Base-by-base conservation (phyloP, 2,329 filamentous ascomycete species). In the Epichloe sp. region DNA sequence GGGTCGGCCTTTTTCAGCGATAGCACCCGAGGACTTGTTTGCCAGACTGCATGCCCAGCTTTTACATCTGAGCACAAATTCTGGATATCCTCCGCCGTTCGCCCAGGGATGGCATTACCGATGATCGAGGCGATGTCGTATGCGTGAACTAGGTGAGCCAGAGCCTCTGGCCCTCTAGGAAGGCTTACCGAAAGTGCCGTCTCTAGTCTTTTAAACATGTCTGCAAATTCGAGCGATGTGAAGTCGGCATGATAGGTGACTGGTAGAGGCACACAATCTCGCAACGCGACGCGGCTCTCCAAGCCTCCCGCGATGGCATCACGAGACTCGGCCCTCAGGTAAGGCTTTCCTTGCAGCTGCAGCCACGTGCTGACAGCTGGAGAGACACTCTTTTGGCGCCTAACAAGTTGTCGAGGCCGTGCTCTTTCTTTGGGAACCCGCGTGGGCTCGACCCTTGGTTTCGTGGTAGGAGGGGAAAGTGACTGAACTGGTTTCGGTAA, bases 231-330 rank as follows among this genome's bases (percentile, higher is more conserved):
- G 1, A 65, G 60, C 0, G 53, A 43, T 0, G 64, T 63, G 42
- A 77, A 76, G 56, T 76, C 75, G 6, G 74, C 71, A 53, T 77
- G 75, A 17, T 73, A 57, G n/a, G 49, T 42, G 14, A 52, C 10
- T 8, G 54, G 54, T 12, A 52, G 38, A 34, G 50, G 42, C 21
- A 53, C 19, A 7, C 49, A 42, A 17, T 54, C 50, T 10, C 19
- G 49, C 40, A 41, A 35, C 4, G 46, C 51, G 36, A 59, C 17
- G 1, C 48, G 48, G 3, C 48, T 48, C 35, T 49, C 53, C 21
- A 57, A 44, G 3, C 65, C 63, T 15, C 52, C 56, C 10, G 55
- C 54, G 41, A 68, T 65, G 0, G 56, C 53, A n/a, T 60, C 54
- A 14, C 65, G 62, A 40, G 63, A 58, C 35, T 52, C 37, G 3